Percentiles rank a stretch among this genome's conserved stretches.
These are phyloP conservation scores for Ceratocystis huliohia DNA, from an alignment of 2,329 filamentous ascomycete genomes.

Conservation along the genomic window DNA sequence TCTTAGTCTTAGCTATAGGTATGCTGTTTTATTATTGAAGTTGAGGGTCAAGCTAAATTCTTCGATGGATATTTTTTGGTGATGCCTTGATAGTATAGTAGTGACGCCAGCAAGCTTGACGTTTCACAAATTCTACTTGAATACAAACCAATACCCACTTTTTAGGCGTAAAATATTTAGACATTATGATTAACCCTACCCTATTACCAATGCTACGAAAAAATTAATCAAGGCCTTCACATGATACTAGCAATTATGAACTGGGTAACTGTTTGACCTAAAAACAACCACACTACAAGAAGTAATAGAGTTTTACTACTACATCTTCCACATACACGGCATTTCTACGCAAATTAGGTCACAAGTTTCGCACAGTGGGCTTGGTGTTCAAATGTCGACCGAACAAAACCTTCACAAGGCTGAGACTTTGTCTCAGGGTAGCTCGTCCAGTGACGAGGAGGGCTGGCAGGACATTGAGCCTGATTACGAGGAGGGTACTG, in stretches of 20 bases:
- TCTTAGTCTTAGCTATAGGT: constrained; percentile 27
- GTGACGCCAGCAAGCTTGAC: not conserved
- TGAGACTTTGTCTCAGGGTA: constrained; percentile 15
- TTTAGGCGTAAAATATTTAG: not conserved
- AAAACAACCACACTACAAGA: not conserved
- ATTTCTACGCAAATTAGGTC: not conserved
- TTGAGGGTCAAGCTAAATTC: not conserved
- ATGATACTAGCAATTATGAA: not conserved
- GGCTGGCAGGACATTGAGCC: constrained; percentile 45
- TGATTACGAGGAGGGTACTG: constrained; percentile 48
- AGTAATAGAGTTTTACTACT: not conserved
- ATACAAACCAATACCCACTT: not conserved
- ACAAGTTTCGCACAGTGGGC: not conserved
- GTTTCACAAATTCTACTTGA: not conserved
- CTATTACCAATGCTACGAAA: not conserved
- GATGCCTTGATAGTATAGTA: not conserved
- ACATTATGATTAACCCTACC: not conserved
- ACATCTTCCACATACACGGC: not conserved
- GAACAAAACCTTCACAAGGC: constrained; percentile 14
- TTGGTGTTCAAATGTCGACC: constrained; percentile 7
- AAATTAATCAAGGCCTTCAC: not conserved
- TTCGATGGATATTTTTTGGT: not conserved
- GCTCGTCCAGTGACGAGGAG: constrained; percentile 31
- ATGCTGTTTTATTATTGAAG: not conserved
- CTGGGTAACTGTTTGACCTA: not conserved